Base-by-base conservation (phyloP, 352 stramenopile species). In the Salisapilia sapeloensis region DNA sequence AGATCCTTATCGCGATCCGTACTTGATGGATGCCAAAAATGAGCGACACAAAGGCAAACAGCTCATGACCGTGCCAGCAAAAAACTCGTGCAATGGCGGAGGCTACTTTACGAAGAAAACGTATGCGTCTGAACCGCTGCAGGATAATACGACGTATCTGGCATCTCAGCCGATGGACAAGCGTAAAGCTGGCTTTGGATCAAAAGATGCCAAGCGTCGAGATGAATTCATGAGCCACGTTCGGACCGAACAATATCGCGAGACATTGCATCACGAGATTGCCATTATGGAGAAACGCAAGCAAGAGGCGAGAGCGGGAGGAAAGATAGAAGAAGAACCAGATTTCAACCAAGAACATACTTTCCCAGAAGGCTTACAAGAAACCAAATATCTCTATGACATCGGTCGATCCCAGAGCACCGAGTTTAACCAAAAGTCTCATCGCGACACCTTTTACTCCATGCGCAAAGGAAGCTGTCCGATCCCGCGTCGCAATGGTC, bases 151-250 rank as follows among this genome's bases (percentile, higher is more conserved):
- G 22, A 66, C 69, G 32, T 95, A 95, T 43, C 56, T 89, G 21
- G 84, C 82, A 46, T 77, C 70, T 5, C 72, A 93, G 40, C 78
- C 80, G 20, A 67, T 87, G 46, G 66, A 87, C 29, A 54, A 75
- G 27, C 70, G 83, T 27, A 94, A 94, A 44, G 53, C 82, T 4
- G 83, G 80, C 15, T 95, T 95, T 48, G 83, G 79, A 14, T 89
- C 75, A 28, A 85, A 91, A 45, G 80, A 95, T 44, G 80, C 80
- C 14, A 84, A 56, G 35, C 86, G 87, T 20, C 60, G 71, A 34
- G 83, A 92, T 34, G 80, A 95, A 27, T 95, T 95, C 39, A 92
- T 90, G 53, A 89, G 67, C 44, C 72, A 81, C 25, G 64, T 92
- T 35, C 65, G 77, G 40, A 93, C 83, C 7, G 75, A 94, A 50